Evolutionary conservation across 805 yeast genomes (phyloP).

Genomic region (Wickerhamiella shivajii): DNA sequence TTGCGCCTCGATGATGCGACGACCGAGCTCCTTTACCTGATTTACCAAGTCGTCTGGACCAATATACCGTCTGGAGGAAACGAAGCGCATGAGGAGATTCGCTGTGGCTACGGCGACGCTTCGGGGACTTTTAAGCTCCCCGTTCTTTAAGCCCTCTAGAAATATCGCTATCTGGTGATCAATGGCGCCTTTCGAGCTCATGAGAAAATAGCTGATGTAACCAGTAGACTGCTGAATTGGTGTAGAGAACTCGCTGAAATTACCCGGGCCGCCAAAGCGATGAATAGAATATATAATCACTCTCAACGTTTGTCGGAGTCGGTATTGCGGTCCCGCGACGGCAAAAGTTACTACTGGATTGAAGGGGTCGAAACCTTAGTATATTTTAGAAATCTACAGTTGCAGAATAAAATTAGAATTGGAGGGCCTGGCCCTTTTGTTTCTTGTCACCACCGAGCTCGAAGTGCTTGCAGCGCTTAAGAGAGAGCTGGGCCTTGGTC

Average conservation of each 20-base stretch:
- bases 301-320: no score
- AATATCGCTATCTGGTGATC: conserved; percentile 22
- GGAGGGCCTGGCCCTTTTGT: conserved; percentile 99
- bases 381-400: neutral
- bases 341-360: no score
- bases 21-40: conserved; percentile 63
- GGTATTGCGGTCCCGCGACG: no score
- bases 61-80: conserved; percentile 81
- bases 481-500: conserved; percentile 94
- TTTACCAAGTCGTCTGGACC: conserved; percentile 56
- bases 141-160: conserved; percentile 46
- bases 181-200: conserved; percentile 22
- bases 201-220: conserved; percentile 2
- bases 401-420: conserved; percentile 47
- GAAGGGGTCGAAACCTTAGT: neutral
- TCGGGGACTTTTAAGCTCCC: conserved; percentile 71
- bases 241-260: no score
- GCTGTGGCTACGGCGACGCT: conserved; percentile 77
- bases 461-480: conserved; percentile 99
- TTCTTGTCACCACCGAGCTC: conserved; percentile 99
- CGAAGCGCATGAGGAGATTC: conserved; percentile 71
- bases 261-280: no score
- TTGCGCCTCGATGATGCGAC: conserved; percentile 51
- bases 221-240: neutral
- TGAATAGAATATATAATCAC: no score